phyloP scores from a whole-genome alignment of 495 filamentous ascomycete species.

The Penicillium ucsense region DNA sequence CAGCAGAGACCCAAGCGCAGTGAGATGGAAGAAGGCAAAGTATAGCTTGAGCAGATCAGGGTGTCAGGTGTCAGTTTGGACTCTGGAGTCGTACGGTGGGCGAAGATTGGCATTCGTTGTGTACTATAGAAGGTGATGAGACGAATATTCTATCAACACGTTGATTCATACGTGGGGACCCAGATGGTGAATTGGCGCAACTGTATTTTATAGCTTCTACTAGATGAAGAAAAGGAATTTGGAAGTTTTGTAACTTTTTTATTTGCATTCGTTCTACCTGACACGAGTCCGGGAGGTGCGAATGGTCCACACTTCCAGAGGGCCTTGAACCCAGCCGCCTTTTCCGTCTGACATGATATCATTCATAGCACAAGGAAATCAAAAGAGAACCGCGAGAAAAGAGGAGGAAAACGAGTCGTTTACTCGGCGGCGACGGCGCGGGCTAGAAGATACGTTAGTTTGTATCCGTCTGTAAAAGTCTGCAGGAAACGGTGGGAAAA shows the following conservation, averaged over 20 bases:
- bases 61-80: too few relatives aligned
- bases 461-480: not conserved
- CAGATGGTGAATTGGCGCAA: too few relatives aligned
- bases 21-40: constrained; percentile 6
- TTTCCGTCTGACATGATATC: constrained; percentile 36
- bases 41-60: too few relatives aligned
- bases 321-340: constrained; percentile 33
- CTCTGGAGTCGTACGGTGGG: not conserved
- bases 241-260: constrained; percentile 28
- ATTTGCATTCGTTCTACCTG: constrained; percentile 26
- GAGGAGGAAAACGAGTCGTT: constrained; percentile 25
- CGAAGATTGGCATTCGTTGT: too few relatives aligned
- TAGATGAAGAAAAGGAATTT: not conserved
- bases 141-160: too few relatives aligned
- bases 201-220: not conserved
- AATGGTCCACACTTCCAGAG: constrained; percentile 26
- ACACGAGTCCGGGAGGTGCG: constrained; percentile 17
- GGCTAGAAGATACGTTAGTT: constrained; percentile 26
- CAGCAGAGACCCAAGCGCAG: constrained; percentile 33
- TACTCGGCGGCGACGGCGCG: constrained; percentile 43
- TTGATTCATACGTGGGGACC: too few relatives aligned
- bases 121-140: too few relatives aligned
- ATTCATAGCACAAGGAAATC: constrained; percentile 32
- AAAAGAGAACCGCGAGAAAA: constrained; percentile 32
- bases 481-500: not conserved